Evolutionary conservation across 73 alveolate genomes (phyloP), one percentile per base, ranked within the genome.

Genomic region (Paramecium primaurelia): DNA sequence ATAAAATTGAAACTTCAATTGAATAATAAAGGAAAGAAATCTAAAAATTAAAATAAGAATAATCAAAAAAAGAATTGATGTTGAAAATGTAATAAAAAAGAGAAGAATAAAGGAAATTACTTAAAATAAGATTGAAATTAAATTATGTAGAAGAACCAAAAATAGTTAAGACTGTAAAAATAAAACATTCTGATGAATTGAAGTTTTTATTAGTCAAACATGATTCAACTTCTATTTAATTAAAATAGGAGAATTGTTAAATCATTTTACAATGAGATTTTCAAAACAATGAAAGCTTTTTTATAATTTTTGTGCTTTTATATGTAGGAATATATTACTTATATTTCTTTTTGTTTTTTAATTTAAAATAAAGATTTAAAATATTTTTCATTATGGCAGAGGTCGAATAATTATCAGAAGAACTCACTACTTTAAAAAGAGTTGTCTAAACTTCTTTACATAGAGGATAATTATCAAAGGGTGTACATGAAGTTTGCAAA

Each of bases 401-500:
- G 73, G 77, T 47, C 12, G 47, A 80, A 80, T 36, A 80, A 80
- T 80, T 80, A 49, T 32, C 47, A 22, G 91, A 80, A 80, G 91
- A 80, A 18, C 58, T 32, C 25, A 80, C 71, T 36, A 42, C 75
- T 12, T 47, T 80, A 44, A 80, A 80, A 36, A 80, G 91, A 80
- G 91, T 80, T 36, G 59, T 80, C 32, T 26, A 80, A 80, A 80
- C 91, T 38, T 80, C 91, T 6, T 42, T 80, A 32, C 91, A 80
- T 36, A 80, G 91, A 80, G 71, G 77, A 80, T 80, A 32, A 80
- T 80, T 80, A 47, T 59, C 91, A 26, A 80, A 80, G 75, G 91
- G 91, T 25, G 91, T 80, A 22, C 91, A 80, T 47, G 91, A 80
- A 80, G 91, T 80, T 5, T 80, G 91, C 77, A 80, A 80, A 47